phyloP scores from a whole-genome alignment of 2,329 filamentous ascomycete genomes.

The Torrubiellomyces zombiae region DNA sequence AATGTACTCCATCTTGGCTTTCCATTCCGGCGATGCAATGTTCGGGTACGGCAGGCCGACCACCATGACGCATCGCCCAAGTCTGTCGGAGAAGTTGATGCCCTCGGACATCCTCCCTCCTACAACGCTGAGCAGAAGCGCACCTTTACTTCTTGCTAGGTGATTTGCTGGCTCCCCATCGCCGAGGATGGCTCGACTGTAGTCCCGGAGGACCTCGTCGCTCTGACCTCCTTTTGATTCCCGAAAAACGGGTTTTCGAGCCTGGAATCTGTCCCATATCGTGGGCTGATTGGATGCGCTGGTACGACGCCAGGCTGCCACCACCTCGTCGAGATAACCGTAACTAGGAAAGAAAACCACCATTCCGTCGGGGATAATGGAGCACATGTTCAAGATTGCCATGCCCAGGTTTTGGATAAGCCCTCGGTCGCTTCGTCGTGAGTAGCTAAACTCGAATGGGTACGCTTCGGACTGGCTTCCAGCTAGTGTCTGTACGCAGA shows the following conservation, averaged over 20 bases:
- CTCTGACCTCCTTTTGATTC: constrained; percentile 37
- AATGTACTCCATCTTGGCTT: constrained; percentile 76
- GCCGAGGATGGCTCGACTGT: constrained; percentile 49
- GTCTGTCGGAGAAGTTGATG: constrained; percentile 88
- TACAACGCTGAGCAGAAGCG: constrained; percentile 74
- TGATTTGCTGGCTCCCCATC: constrained; percentile 1
- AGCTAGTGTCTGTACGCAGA: constrained; percentile 60
- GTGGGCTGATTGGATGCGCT: constrained; percentile 17
- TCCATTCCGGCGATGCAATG: constrained; percentile 77
- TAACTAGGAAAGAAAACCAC: constrained; percentile 96
- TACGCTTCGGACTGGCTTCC: constrained; percentile 22
- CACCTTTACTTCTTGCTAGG: constrained; percentile 32
- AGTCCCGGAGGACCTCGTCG: constrained; percentile 59
- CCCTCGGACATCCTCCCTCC: constrained; percentile 92
- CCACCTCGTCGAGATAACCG: constrained; percentile 65
- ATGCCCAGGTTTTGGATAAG: constrained; percentile 63
- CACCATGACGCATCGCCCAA: constrained; percentile 82
- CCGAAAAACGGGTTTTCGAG: constrained; percentile 45
- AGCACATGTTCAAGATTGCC: constrained; percentile 54
- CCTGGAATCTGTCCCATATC: constrained; percentile 41
- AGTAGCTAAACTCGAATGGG: constrained; percentile 76
- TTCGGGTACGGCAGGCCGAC: constrained; percentile 90
- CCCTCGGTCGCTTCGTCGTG: constrained; percentile 48
- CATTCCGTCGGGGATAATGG: constrained; percentile 68
- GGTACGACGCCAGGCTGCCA: constrained; percentile 38